These are phyloP conservation scores for Dryas alaskensis DNA, from an alignment of 306 rosid species.

Conservation along the genomic window DNA sequence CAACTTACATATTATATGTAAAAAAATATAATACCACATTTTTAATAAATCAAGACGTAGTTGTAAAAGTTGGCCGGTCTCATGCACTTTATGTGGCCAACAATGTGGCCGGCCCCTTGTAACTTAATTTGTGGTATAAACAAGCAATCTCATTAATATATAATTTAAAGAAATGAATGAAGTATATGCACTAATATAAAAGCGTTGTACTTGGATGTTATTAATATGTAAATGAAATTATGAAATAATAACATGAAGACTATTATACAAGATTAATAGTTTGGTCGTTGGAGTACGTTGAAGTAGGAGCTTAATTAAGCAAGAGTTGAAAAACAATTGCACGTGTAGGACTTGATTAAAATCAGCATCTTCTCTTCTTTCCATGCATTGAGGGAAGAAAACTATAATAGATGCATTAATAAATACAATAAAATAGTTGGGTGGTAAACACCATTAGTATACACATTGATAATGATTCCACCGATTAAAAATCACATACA, in stretches of 20 bases:
- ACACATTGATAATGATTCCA: neutral
- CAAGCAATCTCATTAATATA: no score
- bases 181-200: no score
- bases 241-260: neutral
- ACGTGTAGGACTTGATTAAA: conserved; percentile 4
- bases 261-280: neutral
- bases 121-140: no score
- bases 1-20: no score
- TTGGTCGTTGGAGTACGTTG: neutral
- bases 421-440: neutral
- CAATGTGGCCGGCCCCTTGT: no score
- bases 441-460: neutral
- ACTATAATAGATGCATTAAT: neutral
- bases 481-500: neutral
- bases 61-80: no score
- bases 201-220: no score
- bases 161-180: no score
- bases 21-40: no score
- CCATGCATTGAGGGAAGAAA: conserved; percentile 17
- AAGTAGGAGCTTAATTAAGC: neutral
- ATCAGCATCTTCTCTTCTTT: conserved; percentile 10
- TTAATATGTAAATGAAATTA: neutral
- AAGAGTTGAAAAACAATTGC: conserved; percentile 10
- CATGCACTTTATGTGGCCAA: no score
- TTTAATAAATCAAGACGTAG: no score